Percentiles rank a stretch among this genome's conserved stretches.
Conservation (phyloP, 768 basidiomycete genomes). For the Russula dissimulans region DNA sequence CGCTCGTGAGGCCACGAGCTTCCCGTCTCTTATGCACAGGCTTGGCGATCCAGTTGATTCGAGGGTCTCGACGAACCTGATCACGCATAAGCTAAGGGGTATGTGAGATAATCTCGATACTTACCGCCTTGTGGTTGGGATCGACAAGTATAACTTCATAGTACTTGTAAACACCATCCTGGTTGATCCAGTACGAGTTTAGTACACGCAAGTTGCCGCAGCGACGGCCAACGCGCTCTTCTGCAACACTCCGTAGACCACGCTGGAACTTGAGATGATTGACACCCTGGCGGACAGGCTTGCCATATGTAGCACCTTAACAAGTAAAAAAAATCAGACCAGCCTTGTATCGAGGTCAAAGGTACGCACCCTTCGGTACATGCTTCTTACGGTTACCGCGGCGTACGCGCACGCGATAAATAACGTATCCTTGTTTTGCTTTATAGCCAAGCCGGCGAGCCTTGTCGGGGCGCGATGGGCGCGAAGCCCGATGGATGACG, state of each 20-base stretch:
- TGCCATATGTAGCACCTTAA: conserved; percentile 92
- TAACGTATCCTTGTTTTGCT: conserved; percentile 98
- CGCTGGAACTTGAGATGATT: conserved; percentile 99
- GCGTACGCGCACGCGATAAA: conserved; percentile 96
- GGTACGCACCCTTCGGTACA: conserved; percentile 78
- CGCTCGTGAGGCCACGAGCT: conserved; percentile 92
- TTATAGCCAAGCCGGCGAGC: conserved; percentile 98
- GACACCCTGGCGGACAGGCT: conserved; percentile 98
- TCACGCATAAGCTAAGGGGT: conserved; percentile 10
- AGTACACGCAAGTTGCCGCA: conserved; percentile 95
- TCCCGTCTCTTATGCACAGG: conserved; percentile 99
- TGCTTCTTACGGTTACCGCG: conserved; percentile 99
- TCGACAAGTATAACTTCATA: conserved; percentile 99
- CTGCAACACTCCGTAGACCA: conserved; percentile 83
- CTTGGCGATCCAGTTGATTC: conserved; percentile 99
- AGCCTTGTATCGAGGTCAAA: background rate
- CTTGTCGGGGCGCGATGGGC: conserved; percentile 98
- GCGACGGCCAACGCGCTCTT: conserved; percentile 94
- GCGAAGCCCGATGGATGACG: conserved; percentile 95
- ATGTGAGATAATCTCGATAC: conserved; percentile 24
- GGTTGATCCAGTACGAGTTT: conserved; percentile 99
- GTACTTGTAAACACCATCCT: conserved; percentile 98
- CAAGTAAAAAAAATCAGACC: background rate
- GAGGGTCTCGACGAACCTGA: conserved; percentile 87
- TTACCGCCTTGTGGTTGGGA: conserved; percentile 85